A percentile compares a stretch with the other conserved stretches of the same genome.
Conservation (phyloP, 106 monocot species). For the Alisma plantagoaquatica region DNA sequence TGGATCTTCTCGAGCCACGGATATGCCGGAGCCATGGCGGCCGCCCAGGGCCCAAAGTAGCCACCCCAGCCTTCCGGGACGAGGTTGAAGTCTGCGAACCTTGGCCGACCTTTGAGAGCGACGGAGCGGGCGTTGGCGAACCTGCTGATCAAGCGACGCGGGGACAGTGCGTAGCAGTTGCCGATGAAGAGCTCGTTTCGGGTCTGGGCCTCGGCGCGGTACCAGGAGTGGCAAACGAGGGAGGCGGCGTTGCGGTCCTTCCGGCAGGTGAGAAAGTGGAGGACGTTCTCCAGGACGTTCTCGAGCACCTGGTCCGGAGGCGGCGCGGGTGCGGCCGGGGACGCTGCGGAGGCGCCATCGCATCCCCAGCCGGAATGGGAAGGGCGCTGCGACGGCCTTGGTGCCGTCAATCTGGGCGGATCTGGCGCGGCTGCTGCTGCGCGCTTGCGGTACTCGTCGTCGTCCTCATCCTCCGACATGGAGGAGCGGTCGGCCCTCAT, state of each 20-base stretch:
- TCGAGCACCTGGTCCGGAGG: constrained; percentile 37
- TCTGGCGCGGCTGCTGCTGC: neutral
- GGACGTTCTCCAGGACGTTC: constrained; percentile 46
- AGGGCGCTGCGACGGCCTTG: neutral
- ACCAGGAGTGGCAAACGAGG: constrained; percentile 67
- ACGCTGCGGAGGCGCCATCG: neutral
- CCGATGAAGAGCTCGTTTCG: constrained; percentile 74
- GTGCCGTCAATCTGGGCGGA: neutral
- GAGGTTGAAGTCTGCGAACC: constrained; percentile 76
- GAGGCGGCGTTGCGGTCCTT: constrained; percentile 77
- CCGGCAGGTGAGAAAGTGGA: constrained; percentile 39
- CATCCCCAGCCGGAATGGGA: no score
- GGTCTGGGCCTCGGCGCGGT: constrained; percentile 56
- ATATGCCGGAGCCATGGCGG: constrained; percentile 28
- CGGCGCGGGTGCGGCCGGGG: constrained; percentile 12
- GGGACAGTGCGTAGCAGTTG: constrained; percentile 83
- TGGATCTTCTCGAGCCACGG: constrained; percentile 49
- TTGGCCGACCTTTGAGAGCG: constrained; percentile 60
- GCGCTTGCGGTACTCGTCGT: neutral
- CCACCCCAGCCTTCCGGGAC: constrained; percentile 73
- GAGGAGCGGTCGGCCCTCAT: constrained; percentile 25
- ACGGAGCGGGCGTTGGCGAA: constrained; percentile 33
- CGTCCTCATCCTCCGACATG: constrained; percentile 33
- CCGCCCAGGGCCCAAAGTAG: constrained; percentile 34
- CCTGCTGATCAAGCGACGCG: constrained; percentile 30